Base-by-base conservation (phyloP, 176 grass and related monocot genomes). In the Canna indica region DNA sequence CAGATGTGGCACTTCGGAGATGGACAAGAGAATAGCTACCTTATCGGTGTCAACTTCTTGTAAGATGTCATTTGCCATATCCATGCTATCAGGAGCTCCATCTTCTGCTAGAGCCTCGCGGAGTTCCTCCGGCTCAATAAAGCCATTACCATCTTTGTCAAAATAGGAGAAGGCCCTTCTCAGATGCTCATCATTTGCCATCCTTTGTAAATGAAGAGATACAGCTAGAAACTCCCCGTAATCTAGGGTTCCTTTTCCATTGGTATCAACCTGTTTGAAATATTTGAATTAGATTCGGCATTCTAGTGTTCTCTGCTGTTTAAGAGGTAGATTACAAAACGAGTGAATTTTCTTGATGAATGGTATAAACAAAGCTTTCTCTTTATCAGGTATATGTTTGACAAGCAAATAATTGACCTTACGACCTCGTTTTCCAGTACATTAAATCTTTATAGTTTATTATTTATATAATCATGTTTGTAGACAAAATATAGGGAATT, bases 41-140 rank as follows among this genome's bases (percentile, higher is more conserved):
- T 93, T 99, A 75, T 99, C 94, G 20, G 90, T 93, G 69, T 99
- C 94, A 17, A 99, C 94, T 85, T 99, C 94, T 66, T 93, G 90
- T 75, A 99, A 76, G 75, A 99, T 90, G 82, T 99, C 94, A 6
- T 93, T 93, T 61, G 83, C 94, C 24, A 90, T 78, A 66, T 99
- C 94, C 90, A 90, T 93, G 84, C 81, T 86, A 75, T 99, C 94
- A 62, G 64, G 58, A 60, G 82, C 72, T 27, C 94, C 94, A 68
- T 99, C 94, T 25, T 99, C 94, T 54, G 59, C 41, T 1, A 99
- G 84, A 35, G 94, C 94, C 69, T 82, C 84, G 20, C 77, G 85
- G 56, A 99, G 89, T 75, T 99, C 94, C 70, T 93, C 86, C 1
- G 94, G 86, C 39, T 93, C 94, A 29, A 99, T 99, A 64, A 78